A percentile compares a stretch with the other conserved stretches of the same genome.
Conservation (phyloP, 2,329 filamentous ascomycete genomes). For the Pseudocercospora vitis region DNA sequence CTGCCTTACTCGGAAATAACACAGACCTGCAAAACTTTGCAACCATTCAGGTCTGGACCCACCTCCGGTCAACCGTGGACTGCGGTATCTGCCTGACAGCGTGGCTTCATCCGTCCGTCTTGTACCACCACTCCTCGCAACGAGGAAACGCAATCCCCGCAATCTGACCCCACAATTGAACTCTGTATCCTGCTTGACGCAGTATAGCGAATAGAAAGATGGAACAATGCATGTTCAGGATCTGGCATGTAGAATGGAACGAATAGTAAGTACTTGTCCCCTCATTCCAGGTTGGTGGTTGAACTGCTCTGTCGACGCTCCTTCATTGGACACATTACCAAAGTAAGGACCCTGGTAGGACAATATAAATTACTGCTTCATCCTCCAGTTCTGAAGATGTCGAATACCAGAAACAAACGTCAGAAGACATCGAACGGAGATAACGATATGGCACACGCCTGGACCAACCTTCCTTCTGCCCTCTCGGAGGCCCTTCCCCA, state of each 20-base stretch:
- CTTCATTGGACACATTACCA: constrained; percentile 12
- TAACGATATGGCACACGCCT: constrained; percentile 32
- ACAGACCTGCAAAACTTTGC: neutral
- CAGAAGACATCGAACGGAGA: constrained; percentile 23
- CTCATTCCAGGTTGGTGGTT: constrained; percentile 3
- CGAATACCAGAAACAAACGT: constrained; percentile 21
- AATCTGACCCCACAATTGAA: constrained; percentile 1
- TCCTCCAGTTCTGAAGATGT: constrained; percentile 10
- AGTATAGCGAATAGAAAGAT: neutral
- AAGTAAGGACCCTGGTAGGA: constrained; percentile 14
- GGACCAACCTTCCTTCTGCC: constrained; percentile 34
- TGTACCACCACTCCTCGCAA: neutral
- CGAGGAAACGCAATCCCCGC: constrained; percentile 2
- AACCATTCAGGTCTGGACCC: neutral
- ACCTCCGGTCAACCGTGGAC: constrained; percentile 18
- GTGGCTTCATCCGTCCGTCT: neutral
- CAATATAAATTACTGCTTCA: constrained; percentile 13
- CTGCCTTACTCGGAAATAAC: too few species aligned
- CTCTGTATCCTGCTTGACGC: neutral
- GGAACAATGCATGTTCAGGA: neutral
- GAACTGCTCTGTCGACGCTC: constrained; percentile 7
- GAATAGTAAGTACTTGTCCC: constrained; percentile 1
- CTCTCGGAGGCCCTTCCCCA: constrained; percentile 31
- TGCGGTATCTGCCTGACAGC: constrained; percentile 6
- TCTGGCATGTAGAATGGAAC: neutral